These are phyloP conservation scores for Podila epicladia DNA, from an alignment of 192 early-diverging fungal genomes.

Conservation along the genomic window DNA sequence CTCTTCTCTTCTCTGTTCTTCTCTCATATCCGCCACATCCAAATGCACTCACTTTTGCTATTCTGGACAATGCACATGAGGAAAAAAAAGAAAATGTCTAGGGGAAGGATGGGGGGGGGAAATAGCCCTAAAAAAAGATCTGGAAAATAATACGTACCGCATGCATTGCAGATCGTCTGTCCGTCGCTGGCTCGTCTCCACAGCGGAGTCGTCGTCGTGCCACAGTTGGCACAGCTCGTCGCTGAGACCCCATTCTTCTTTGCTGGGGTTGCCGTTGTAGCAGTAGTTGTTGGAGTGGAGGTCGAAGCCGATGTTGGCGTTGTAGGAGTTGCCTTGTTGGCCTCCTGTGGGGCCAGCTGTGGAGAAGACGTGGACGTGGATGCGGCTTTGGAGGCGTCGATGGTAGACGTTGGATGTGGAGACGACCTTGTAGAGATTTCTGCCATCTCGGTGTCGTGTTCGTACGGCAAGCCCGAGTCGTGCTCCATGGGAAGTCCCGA, in stretches of 20 bases:
- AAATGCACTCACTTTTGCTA: neutral
- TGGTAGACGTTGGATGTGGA: no score
- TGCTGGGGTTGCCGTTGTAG: neutral
- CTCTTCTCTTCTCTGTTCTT: neutral
- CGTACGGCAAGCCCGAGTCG: neutral
- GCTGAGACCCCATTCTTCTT: slow-evolving; percentile 54
- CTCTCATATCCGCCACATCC: neutral
- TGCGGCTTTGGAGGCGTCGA: no score
- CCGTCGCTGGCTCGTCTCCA: slow-evolving; percentile 91
- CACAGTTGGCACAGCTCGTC: slow-evolving; percentile 86
- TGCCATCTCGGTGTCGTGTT: slow-evolving; percentile 29
- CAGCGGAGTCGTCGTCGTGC: slow-evolving; percentile 88
- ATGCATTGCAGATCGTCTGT: slow-evolving; percentile 96
- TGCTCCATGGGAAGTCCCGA: slow-evolving; percentile 9
- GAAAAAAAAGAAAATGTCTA: neutral
- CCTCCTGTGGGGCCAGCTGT: neutral
- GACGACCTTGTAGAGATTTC: slow-evolving; percentile 16
- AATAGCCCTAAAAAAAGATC: neutral
- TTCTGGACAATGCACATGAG: neutral
- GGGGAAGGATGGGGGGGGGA: neutral
- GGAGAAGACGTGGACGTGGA: slow-evolving; percentile 6
- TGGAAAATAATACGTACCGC: slow-evolving; percentile 73
- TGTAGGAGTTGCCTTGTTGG: neutral
- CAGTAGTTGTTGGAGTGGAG: neutral
- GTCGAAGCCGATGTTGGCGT: neutral